Percentiles rank a stretch among this genome's conserved stretches.
Conservation (phyloP, 2,329 filamentous ascomycete genomes). For the Samsoniella hepiali region DNA sequence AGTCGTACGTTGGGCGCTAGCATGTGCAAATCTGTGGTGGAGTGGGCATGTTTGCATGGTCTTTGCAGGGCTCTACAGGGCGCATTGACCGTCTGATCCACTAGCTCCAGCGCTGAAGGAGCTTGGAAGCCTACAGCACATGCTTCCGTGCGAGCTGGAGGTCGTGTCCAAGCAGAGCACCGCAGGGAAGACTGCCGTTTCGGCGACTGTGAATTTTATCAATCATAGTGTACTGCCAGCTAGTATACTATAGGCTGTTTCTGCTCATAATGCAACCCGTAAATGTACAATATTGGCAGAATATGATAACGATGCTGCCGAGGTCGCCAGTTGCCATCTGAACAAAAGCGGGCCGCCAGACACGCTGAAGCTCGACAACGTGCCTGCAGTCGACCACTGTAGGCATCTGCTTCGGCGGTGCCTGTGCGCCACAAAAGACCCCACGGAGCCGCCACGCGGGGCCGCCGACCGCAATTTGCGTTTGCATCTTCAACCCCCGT, state of each 20-base stretch:
- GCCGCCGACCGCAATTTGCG: conserved; percentile 11
- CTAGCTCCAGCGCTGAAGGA: background rate
- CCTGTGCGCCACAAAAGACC: conserved; percentile 7
- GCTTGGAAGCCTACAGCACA: background rate
- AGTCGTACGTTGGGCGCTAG: no score
- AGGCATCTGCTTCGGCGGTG: background rate
- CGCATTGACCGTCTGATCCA: no score
- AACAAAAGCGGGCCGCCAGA: conserved; percentile 1
- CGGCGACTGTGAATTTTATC: background rate
- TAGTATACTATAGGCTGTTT: background rate
- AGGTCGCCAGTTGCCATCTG: conserved; percentile 2
- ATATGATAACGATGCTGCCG: background rate
- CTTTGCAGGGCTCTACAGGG: no score
- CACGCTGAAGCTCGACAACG: background rate
- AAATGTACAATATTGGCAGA: no score
- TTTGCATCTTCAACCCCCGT: background rate
- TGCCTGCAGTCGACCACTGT: background rate
- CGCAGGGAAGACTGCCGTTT: background rate
- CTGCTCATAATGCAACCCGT: no score
- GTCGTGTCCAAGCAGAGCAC: background rate
- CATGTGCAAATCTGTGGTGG: no score
- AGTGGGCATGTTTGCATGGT: no score
- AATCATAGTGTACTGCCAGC: no score
- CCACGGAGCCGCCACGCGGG: conserved; percentile 17
- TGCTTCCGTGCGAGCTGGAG: background rate